phyloP scores from a whole-genome alignment of 106 monocot genomes.

The Cymbidium sinense region DNA sequence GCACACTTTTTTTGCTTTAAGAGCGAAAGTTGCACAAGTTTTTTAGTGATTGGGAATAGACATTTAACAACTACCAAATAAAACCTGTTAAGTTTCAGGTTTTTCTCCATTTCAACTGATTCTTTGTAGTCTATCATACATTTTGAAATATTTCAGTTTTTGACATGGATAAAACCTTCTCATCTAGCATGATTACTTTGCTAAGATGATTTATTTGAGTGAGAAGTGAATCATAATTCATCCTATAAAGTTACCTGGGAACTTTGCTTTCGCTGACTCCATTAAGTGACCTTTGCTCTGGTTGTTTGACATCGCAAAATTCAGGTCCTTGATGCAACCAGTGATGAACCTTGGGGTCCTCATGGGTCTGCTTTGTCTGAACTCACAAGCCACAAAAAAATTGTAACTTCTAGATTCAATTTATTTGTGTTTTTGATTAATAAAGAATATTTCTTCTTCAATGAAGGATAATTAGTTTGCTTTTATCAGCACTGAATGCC shows the following conservation, averaged over 20 bases:
- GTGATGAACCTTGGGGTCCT: conserved; percentile 96
- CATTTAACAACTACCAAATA: not conserved
- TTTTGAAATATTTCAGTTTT: not conserved
- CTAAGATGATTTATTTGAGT: not conserved
- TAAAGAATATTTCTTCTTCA: not conserved
- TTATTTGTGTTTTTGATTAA: not conserved
- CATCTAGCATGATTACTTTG: not conserved
- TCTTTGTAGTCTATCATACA: not conserved
- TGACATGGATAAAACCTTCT: not conserved
- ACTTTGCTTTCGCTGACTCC: not conserved
- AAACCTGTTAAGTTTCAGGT: not conserved
- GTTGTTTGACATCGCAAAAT: conserved; percentile 1
- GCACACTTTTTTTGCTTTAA: not conserved
- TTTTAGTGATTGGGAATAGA: not conserved
- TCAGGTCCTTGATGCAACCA: conserved; percentile 98
- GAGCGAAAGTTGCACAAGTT: not conserved
- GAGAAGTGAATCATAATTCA: not conserved
- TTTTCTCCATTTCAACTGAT: not conserved
- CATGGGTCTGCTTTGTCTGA: conserved; percentile 91
- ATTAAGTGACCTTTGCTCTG: conserved; percentile 1
- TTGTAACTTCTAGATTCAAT: conserved; percentile 30
- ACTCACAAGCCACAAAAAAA: conserved; percentile 75
- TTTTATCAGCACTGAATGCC: conserved; percentile 62
- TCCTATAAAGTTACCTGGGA: not conserved
- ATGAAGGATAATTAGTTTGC: not conserved